These are phyloP conservation scores for Immersiella caudata DNA, from an alignment of 495 filamentous ascomycete species.

Conservation along the genomic window DNA sequence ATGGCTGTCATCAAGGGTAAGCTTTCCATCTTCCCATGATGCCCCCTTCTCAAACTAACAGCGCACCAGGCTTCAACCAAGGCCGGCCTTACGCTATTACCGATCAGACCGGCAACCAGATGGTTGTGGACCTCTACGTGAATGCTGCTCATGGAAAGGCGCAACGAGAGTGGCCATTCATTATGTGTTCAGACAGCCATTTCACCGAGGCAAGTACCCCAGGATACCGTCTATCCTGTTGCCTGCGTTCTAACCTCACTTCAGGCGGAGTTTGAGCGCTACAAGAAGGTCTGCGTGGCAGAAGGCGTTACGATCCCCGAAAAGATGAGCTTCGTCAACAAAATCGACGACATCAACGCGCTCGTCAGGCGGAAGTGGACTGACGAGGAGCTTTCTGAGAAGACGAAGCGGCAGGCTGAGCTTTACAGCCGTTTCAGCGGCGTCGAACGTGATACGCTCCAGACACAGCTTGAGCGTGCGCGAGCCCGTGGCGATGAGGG, in stretches of 20 bases:
- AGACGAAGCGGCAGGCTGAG: constrained; percentile 68
- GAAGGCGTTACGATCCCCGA: constrained; percentile 74
- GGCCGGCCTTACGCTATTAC: constrained; percentile 82
- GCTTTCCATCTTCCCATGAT: constrained; percentile 18
- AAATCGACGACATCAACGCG: constrained; percentile 78
- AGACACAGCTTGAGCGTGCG: constrained; percentile 65
- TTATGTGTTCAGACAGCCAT: constrained; percentile 73
- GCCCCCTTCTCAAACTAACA: constrained; percentile 7
- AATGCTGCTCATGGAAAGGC: constrained; percentile 74
- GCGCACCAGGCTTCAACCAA: constrained; percentile 64
- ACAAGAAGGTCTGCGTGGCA: constrained; percentile 70
- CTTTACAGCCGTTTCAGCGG: constrained; percentile 62
- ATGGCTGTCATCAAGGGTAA: constrained; percentile 84
- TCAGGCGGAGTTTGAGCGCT: constrained; percentile 80
- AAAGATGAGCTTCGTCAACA: constrained; percentile 62
- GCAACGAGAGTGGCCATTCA: constrained; percentile 77
- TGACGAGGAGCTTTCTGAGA: constrained; percentile 73
- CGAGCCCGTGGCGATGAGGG: constrained; percentile 63
- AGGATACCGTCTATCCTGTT: neutral
- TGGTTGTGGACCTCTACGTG: constrained; percentile 76
- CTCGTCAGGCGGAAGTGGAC: constrained; percentile 80
- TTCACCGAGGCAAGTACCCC: constrained; percentile 68
- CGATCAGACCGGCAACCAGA: constrained; percentile 65
- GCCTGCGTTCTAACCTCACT: constrained; percentile 30
- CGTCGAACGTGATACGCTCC: constrained; percentile 64